Base-by-base conservation (phyloP, 257 asterid species). In the Cruciata laevipes region DNA sequence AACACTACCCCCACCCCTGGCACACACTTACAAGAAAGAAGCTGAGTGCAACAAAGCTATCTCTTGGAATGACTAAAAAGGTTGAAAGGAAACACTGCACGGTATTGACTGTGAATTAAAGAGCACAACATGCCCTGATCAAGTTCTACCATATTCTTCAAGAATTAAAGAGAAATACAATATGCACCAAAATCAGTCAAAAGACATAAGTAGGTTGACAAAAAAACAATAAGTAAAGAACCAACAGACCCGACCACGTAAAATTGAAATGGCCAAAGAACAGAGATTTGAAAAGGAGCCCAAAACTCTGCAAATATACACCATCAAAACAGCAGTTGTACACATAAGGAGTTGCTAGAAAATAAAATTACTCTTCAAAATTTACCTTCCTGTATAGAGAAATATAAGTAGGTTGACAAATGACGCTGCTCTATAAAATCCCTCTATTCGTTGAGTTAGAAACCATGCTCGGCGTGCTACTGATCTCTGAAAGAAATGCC, bases 321-420 rank as follows among this genome's bases (percentile, higher is more conserved):
- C 25, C 59, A 44, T 14, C n/a, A 25, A 23, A 24, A 44, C 59
- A 23, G 42, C 18, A 47, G 7, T 0, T 7, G 24, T 31, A 27
- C 24, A 33, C 5, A 24, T 12, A 32, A 27, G 52, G 23, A 31
- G 21, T 33, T 7, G 40, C 37, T 27, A 25, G 13, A 2, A 65
- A 65, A 40, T 20, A 38, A 7, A 11, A 65, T 25, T 44, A 21
- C 25, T 63, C 53, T 57, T 69, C n/a, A 20, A 66, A 27, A 2
- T 33, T 24, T 85, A 93, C 99, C 96, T 90, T 81, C 99, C 97
- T 11, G 91, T 84, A 78, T 85, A 80, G 55, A 94, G 96, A 83
- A 94, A 94, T 71, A 94, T 61, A 69, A 94, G 99, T 59, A 94
- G 81, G 79, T 94, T 94, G 73, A 89, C 89, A 53, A 94, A 90